A percentile compares a stretch with the other conserved stretches of the same genome.
phyloP scores from a whole-genome alignment of 768 basidiomycete species.

The Mycena rosella region DNA sequence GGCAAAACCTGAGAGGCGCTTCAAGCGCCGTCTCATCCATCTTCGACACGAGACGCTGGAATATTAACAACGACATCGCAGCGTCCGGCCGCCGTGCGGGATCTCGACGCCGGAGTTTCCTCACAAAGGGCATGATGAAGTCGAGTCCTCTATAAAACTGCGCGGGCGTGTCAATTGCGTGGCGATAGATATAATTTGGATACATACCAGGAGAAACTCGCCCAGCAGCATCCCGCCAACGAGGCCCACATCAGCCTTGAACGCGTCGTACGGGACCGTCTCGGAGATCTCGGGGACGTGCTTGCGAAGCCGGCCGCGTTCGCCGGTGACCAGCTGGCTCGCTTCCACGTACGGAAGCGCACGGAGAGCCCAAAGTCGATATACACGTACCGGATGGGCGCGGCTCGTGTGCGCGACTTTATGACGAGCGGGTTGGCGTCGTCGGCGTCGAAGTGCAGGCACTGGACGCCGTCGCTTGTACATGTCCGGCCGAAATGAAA shows the following conservation, averaged over 20 bases:
- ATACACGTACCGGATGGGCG: not conserved
- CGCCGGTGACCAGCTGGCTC: not conserved
- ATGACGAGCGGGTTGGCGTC: not conserved
- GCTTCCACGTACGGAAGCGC: not conserved
- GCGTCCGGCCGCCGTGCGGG: slow-evolving; percentile 7
- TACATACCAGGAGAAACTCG: not conserved
- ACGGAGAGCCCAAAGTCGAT: slow-evolving; percentile 18
- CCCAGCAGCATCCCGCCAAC: not conserved
- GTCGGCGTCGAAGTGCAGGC: not conserved
- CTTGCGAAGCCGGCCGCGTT: not conserved
- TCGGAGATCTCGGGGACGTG: slow-evolving; percentile 13
- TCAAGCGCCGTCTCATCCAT: too few species aligned
- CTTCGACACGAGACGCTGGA: slow-evolving; percentile 42
- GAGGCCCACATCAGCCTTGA: slow-evolving; percentile 11
- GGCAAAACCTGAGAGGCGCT: too few species aligned
- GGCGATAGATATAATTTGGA: too few species aligned
- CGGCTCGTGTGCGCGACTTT: not conserved
- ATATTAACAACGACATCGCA: not conserved
- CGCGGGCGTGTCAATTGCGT: not conserved
- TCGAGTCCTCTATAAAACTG: not conserved
- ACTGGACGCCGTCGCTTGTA: not conserved
- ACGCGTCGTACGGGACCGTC: slow-evolving; percentile 14
- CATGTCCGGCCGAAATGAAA: not conserved
- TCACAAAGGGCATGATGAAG: slow-evolving; percentile 1
- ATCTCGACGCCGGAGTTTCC: not conserved